Evolutionary conservation across 1,284 basidiomycete genomes (phyloP).

Genomic region (Cutaneotrichosporon sp.): DNA sequence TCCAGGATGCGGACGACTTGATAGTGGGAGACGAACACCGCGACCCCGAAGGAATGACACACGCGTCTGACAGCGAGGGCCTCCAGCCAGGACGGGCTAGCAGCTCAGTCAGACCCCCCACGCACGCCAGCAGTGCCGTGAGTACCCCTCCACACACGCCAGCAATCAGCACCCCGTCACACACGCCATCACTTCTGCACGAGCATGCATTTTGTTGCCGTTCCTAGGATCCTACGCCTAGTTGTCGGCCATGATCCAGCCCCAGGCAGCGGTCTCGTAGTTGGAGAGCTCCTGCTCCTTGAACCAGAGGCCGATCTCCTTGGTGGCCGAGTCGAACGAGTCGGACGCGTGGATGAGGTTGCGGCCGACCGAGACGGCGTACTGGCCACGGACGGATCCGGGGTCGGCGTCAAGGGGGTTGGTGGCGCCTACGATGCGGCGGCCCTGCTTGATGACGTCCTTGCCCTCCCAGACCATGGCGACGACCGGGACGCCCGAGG

Average conservation of each 20-base stretch:
- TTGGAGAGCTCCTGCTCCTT: constrained; percentile 55
- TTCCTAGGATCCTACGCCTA: constrained; percentile 6
- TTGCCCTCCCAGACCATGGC: constrained; percentile 46
- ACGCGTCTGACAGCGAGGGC: too few species aligned
- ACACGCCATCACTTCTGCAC: too few species aligned
- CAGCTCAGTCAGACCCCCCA: too few species aligned
- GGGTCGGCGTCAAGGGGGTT: constrained; percentile 41
- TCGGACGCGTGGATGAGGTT: constrained; percentile 58
- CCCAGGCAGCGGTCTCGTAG: constrained; percentile 43
- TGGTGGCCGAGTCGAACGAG: constrained; percentile 56
- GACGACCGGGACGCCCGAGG: constrained; percentile 48
- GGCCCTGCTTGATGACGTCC: constrained; percentile 50
- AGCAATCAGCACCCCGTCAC: too few species aligned
- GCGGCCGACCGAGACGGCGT: constrained; percentile 52
- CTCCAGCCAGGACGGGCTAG: too few species aligned
- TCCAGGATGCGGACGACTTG: too few species aligned
- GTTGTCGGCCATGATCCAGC: constrained; percentile 29
- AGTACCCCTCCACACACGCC: neutral
- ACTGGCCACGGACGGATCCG: constrained; percentile 45
- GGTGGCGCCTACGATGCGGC: constrained; percentile 50
- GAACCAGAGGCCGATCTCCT: constrained; percentile 58
- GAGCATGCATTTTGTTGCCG: neutral
- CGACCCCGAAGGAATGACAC: too few species aligned
- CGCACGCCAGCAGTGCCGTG: too few species aligned
- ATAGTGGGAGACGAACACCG: too few species aligned